phyloP scores from a whole-genome alignment of 495 filamentous ascomycete genomes.

The Penicillium macrosclerotiorum region DNA sequence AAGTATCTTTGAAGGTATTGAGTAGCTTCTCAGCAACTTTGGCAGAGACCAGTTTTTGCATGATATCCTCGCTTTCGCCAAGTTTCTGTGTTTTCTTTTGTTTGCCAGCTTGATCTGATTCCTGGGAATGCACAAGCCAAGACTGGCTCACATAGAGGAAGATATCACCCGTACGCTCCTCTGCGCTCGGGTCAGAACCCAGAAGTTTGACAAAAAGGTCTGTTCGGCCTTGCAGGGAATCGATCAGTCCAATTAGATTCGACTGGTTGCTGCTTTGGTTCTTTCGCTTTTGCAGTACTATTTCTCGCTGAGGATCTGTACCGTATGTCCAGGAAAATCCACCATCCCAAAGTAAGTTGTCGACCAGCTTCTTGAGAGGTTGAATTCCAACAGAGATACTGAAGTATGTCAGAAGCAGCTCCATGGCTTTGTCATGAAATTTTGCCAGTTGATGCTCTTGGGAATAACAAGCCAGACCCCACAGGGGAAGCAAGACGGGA shows the following conservation, averaged over 20 bases:
- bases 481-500: slow-evolving; percentile 64
- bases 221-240: slow-evolving; percentile 39
- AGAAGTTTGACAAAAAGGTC: slow-evolving; percentile 56
- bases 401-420: slow-evolving; percentile 47
- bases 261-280: slow-evolving; percentile 9
- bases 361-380: slow-evolving; percentile 44
- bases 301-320: slow-evolving; percentile 24
- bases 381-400: slow-evolving; percentile 42
- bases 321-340: slow-evolving; percentile 46
- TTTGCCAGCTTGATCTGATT: background rate
- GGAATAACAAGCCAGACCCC: slow-evolving; percentile 62
- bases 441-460: slow-evolving; percentile 26
- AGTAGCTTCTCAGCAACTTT: slow-evolving; percentile 68
- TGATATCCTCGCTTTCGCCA: slow-evolving; percentile 34
- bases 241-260: slow-evolving; percentile 40
- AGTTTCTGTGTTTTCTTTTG: slow-evolving; percentile 13
- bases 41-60: slow-evolving; percentile 54
- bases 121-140: slow-evolving; percentile 51
- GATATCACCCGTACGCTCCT: slow-evolving; percentile 57
- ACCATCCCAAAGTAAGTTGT: slow-evolving; percentile 54
- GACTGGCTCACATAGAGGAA: slow-evolving; percentile 62
- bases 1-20: slow-evolving; percentile 61
- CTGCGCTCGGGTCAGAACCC: slow-evolving; percentile 46
- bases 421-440: slow-evolving; percentile 32
- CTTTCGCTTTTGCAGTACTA: slow-evolving; percentile 36